A percentile compares a stretch with the other conserved stretches of the same genome.
Conservation (phyloP, 202 grass and related monocot genomes). For the Bolboschoenoplectus hybrid region DNA sequence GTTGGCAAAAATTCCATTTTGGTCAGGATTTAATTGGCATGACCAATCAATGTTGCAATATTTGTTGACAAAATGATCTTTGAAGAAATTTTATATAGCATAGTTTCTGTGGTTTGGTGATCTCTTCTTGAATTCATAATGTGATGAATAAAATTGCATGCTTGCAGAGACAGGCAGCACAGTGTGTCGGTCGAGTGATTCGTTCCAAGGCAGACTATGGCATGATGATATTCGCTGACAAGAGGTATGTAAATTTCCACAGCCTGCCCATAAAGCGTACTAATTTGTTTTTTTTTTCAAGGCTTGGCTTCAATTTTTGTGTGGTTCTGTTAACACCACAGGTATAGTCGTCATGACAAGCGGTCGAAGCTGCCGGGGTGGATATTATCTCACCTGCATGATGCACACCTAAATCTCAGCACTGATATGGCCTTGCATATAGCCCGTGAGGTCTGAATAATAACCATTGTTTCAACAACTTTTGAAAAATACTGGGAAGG, state of each 20-base stretch:
- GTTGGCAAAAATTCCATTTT: neutral
- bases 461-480: slow-evolving; percentile 8
- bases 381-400: slow-evolving; percentile 92
- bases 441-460: slow-evolving; percentile 75
- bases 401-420: slow-evolving; percentile 89
- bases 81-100: neutral
- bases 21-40: slow-evolving; percentile 5
- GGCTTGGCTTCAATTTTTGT: neutral
- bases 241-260: slow-evolving; percentile 58
- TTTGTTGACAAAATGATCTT: slow-evolving; percentile 2
- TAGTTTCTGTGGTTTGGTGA: neutral
- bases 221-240: slow-evolving; percentile 99
- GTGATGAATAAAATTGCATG: slow-evolving; percentile 23
- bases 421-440: slow-evolving; percentile 98
- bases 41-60: neutral
- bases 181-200: slow-evolving; percentile 97
- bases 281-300: neutral
- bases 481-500: neutral
- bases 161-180: slow-evolving; percentile 90
- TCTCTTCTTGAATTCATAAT: slow-evolving; percentile 34
- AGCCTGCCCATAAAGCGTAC: neutral
- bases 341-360: slow-evolving; percentile 90
- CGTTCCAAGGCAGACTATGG: slow-evolving; percentile 98
- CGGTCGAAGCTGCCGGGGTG: slow-evolving; percentile 91
- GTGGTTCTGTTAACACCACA: slow-evolving; percentile 36